Percentiles rank a stretch among this genome's conserved stretches.
Evolutionary conservation across 768 basidiomycete species (phyloP).

Genomic region (Leccinum subgranulosum): DNA sequence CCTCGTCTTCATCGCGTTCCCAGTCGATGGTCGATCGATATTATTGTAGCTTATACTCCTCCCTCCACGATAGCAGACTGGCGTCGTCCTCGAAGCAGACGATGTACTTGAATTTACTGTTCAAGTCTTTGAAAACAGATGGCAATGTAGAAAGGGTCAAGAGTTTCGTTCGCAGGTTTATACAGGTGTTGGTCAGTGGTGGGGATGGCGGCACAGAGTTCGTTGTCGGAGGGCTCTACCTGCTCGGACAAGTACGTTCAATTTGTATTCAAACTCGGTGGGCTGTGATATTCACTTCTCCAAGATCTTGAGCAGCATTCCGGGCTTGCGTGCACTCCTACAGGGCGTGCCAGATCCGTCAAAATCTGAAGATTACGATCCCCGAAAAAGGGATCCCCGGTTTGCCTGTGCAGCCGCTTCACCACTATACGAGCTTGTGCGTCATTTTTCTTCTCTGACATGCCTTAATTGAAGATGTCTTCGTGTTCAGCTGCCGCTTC

Average conservation of each 20-base stretch:
- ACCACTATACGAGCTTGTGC: constrained; percentile 88
- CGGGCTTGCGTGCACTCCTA: constrained; percentile 46
- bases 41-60: constrained; percentile 86
- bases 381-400: constrained; percentile 85
- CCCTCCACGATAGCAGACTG: constrained; percentile 79
- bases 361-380: constrained; percentile 60
- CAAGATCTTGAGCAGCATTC: constrained; percentile 50
- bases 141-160: constrained; percentile 57
- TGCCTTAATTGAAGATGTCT: neutral
- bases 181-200: constrained; percentile 73
- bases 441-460: constrained; percentile 22
- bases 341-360: constrained; percentile 30
- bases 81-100: constrained; percentile 87
- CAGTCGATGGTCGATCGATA: constrained; percentile 61
- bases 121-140: constrained; percentile 83
- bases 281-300: neutral
- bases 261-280: neutral
- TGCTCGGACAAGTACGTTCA: constrained; percentile 78
- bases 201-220: constrained; percentile 81
- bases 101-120: constrained; percentile 92
- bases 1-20: constrained; percentile 37
- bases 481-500: constrained; percentile 62
- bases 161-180: constrained; percentile 78
- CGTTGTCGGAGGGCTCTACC: constrained; percentile 80
- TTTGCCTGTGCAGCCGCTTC: constrained; percentile 77